Evolutionary conservation across 768 basidiomycete genomes (phyloP).

Genomic region (Leucocoprinus sp.): DNA sequence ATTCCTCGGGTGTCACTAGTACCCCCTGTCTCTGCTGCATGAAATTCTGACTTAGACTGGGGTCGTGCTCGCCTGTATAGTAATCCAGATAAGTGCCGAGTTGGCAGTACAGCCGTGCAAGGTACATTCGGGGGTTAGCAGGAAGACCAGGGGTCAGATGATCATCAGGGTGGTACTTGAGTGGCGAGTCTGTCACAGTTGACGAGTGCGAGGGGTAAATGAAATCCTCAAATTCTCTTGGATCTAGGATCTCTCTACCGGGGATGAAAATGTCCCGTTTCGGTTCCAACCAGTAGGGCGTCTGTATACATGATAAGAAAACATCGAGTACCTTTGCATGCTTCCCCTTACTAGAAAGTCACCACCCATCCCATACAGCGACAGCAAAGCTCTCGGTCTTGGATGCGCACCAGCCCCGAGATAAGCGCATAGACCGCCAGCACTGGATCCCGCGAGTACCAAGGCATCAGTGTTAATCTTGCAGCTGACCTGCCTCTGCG

Average conservation of each 20-base stretch:
- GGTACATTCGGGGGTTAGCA: conserved; percentile 53
- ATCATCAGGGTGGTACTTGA: conserved; percentile 36
- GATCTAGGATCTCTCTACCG: conserved; percentile 48
- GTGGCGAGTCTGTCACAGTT: conserved; percentile 32
- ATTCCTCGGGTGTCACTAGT: not conserved
- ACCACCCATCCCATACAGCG: conserved; percentile 60
- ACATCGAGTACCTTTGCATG: not conserved
- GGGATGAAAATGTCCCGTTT: conserved; percentile 46
- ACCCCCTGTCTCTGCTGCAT: conserved; percentile 18
- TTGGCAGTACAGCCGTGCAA: conserved; percentile 52
- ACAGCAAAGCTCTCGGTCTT: conserved; percentile 45
- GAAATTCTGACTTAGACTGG: conserved; percentile 40
- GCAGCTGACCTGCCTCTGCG: conserved; percentile 14
- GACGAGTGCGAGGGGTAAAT: conserved; percentile 32
- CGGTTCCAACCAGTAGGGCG: conserved; percentile 37
- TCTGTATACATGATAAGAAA: conserved; percentile 19
- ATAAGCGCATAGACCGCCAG: conserved; percentile 58
- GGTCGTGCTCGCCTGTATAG: conserved; percentile 38
- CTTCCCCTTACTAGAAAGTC: conserved; percentile 35
- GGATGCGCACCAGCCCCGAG: conserved; percentile 46
- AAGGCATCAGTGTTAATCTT: conserved; percentile 36
- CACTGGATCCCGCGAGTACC: conserved; percentile 48
- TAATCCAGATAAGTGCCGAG: conserved; percentile 52
- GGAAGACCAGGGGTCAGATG: conserved; percentile 49
- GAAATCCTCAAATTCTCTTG: conserved; percentile 34